Evolutionary conservation across 345 rosid species (phyloP).

Genomic region (Eucalyptus guilfoylei): DNA sequence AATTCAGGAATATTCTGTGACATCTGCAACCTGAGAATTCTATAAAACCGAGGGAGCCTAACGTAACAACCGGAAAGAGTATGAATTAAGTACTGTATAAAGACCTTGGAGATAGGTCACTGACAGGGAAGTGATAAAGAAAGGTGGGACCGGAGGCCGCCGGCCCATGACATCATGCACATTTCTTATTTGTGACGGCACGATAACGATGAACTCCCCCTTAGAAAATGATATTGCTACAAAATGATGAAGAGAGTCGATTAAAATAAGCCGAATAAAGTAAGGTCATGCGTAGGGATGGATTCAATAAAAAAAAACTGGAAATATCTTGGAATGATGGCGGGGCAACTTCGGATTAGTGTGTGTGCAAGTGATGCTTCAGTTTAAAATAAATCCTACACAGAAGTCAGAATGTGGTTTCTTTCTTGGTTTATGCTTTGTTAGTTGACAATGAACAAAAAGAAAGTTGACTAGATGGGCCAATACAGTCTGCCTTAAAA

Average conservation of each 20-base stretch:
- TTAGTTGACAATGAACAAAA: not conserved
- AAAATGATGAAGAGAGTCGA: not conserved
- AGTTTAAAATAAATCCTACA: not conserved
- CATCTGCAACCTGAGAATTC: not conserved
- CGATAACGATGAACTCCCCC: slow-evolving; percentile 13
- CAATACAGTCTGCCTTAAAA: not conserved
- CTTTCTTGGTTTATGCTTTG: not conserved
- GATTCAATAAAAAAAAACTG: not conserved
- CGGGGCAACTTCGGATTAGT: not conserved
- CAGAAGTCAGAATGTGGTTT: not conserved
- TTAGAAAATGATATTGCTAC: not conserved
- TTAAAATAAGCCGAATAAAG: not conserved
- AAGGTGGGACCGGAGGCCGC: not conserved
- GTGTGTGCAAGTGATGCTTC: not conserved
- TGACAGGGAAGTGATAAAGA: not conserved
- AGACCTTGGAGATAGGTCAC: not conserved
- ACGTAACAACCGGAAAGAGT: not conserved
- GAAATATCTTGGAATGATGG: not conserved
- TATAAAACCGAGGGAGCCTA: not conserved
- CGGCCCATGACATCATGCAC: slow-evolving; percentile 29
- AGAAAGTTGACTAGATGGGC: not conserved
- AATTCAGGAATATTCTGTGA: not conserved
- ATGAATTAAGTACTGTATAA: not conserved
- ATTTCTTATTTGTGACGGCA: slow-evolving; percentile 46
- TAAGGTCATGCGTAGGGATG: not conserved